Evolutionary conservation across 148 eudicot genomes (phyloP), one percentile per base, ranked within the genome.

Genomic region (Amaranthus cruentus): DNA sequence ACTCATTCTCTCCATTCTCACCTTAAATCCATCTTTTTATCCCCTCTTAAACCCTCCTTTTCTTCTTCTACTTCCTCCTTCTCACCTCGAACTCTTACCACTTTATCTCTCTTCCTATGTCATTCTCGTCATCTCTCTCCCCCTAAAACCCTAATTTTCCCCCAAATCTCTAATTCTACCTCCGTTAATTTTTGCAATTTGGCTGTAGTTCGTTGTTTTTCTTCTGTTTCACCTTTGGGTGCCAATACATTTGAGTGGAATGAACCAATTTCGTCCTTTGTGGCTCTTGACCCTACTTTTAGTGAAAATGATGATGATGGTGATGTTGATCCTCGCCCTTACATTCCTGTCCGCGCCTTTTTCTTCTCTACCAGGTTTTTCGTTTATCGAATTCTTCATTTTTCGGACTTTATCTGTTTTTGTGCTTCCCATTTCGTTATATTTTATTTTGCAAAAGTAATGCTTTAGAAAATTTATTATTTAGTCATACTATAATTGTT

Each of bases 311-410:
- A 28, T 14, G 81, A 68, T 0, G 57, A 68, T 8, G 57, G 6
- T 13, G 79, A 76, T 47, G 12, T 76, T 56, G 76, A 76, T 76
- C 49, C 78, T 56, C 75, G 76, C 67, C 75, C 86, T 28, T 62
- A 84, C 52, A 89, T 93, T 78, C 91, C 92, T 73, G 98, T 93
- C 74, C 85, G 92, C 73, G 98, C 98, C 59, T 93, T 80, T 72
- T 89, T 93, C 79, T 87, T 88, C 91, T 93, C 97, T 21, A 93
- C 97, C 47, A 91, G 98, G 98, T 90, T 79, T 2, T n/a, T 1
- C 3, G 47, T 62, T 75, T 51, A 3, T 57, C 28, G 4, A n/a
- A 46, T 57, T 56, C 6, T 18, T 1, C 43, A 7, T 43, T 57
- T 46, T 71, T 60, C 56, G 6, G 4, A 14, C 21, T 8, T 28